Percentiles rank a stretch among this genome's conserved stretches.
Evolutionary conservation across 2,329 filamentous ascomycete genomes (phyloP).

Genomic region (Penicillium oxalicum): DNA sequence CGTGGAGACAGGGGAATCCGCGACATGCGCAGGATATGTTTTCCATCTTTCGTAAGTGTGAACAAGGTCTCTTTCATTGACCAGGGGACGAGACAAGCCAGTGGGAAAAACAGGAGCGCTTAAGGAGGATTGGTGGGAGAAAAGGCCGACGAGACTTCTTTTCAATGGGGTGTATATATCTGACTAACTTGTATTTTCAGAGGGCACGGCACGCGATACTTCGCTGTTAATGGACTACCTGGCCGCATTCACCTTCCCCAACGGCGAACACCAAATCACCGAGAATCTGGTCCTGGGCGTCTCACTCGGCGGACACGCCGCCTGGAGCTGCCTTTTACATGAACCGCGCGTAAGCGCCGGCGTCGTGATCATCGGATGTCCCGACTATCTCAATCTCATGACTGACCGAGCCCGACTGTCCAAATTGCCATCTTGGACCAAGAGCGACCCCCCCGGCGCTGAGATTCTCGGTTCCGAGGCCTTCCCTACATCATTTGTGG

Average conservation of each 20-base stretch:
- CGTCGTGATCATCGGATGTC: constrained; percentile 78
- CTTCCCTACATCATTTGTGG: constrained; percentile 65
- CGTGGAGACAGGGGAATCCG: constrained; percentile 73
- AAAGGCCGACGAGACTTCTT: too few relatives aligned
- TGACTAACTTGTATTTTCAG: constrained; percentile 20
- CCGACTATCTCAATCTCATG: constrained; percentile 80
- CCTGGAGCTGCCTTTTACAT: constrained; percentile 74
- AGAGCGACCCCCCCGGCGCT: constrained; percentile 49
- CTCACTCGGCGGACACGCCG: constrained; percentile 78
- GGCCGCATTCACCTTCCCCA: constrained; percentile 65
- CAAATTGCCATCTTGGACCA: constrained; percentile 57
- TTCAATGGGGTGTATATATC: neutral
- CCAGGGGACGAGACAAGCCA: too few relatives aligned
- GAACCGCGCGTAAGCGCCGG: constrained; percentile 74
- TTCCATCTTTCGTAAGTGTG: constrained; percentile 57
- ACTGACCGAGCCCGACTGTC: constrained; percentile 68
- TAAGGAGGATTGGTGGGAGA: too few relatives aligned
- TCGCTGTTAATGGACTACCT: constrained; percentile 70
- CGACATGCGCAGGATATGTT: constrained; percentile 92
- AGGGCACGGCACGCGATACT: constrained; percentile 68
- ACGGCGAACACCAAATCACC: constrained; percentile 42
- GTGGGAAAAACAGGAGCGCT: too few relatives aligned
- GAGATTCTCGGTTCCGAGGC: constrained; percentile 70
- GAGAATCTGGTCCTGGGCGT: constrained; percentile 74
- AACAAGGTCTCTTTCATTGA: too few relatives aligned